Conservation (phyloP, 257 asterid species). For the Rehmannia glutinosa region DNA sequence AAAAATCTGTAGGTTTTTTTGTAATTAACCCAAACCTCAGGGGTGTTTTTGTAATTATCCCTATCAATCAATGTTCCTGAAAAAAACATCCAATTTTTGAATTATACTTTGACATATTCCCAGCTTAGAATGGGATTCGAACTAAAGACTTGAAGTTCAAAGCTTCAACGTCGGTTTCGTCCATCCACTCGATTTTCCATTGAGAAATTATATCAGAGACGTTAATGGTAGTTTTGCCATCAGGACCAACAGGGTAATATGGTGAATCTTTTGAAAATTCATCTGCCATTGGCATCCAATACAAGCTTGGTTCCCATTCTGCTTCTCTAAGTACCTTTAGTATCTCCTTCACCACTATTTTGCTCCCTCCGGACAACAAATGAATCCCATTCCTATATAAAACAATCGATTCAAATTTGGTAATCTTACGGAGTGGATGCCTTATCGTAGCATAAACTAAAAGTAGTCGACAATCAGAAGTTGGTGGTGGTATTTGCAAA, state of each 20-base stretch:
- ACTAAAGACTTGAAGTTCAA: conserved; percentile 9
- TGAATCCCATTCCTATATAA: conserved; percentile 48
- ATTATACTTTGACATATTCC: too few species aligned
- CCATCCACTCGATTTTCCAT: conserved; percentile 47
- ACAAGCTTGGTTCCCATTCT: conserved; percentile 53
- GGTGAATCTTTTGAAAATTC: conserved; percentile 43
- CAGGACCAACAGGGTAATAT: conserved; percentile 22
- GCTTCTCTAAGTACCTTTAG: conserved; percentile 41
- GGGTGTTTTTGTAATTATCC: too few species aligned
- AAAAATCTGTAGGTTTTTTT: too few species aligned
- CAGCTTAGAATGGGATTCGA: conserved; percentile 4
- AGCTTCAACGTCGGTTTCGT: conserved; percentile 16
- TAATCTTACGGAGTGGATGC: too few species aligned
- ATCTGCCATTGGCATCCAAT: conserved; percentile 38
- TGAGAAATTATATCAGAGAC: conserved; percentile 2
- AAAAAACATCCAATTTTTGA: too few species aligned
- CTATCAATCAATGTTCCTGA: too few species aligned
- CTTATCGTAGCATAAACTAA: too few species aligned
- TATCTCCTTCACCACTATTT: conserved; percentile 39
- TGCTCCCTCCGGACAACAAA: conserved; percentile 40
- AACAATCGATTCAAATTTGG: too few species aligned
- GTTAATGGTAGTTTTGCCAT: conserved; percentile 27
- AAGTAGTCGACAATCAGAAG: too few species aligned
- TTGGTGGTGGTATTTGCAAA: too few species aligned
- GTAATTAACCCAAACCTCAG: too few species aligned